phyloP scores from a whole-genome alignment of 2,329 filamentous ascomycete genomes.

The Talaromyces funiculosus region DNA sequence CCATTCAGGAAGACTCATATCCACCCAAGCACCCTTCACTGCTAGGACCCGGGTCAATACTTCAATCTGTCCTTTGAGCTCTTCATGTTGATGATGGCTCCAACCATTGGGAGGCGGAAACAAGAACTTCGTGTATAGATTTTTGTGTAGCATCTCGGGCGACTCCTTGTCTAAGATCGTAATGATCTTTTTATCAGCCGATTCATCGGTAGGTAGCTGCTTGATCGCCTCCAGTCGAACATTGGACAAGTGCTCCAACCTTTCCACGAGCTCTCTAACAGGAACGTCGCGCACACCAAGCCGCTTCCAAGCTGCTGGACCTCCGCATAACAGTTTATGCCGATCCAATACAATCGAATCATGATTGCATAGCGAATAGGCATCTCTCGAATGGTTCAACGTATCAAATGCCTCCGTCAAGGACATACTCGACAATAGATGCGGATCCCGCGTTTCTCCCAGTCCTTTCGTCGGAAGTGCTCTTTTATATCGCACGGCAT shows the following conservation, averaged over 20 bases:
- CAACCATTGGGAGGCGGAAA: conserved; percentile 25
- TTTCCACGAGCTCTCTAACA: conserved; percentile 28
- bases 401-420: conserved; percentile 30
- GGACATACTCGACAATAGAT: conserved; percentile 22
- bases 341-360: conserved; percentile 33
- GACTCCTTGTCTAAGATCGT: conserved; percentile 34
- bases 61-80: conserved; percentile 43
- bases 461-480: conserved; percentile 17
- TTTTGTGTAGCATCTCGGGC: conserved; percentile 27
- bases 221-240: conserved; percentile 31
- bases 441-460: conserved; percentile 16
- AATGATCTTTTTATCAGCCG: conserved; percentile 22
- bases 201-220: not conserved
- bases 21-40: conserved; percentile 41
- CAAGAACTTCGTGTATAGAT: conserved; percentile 35
- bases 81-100: conserved; percentile 25
- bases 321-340: conserved; percentile 31
- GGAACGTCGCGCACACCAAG: conserved; percentile 38
- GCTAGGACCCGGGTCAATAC: conserved; percentile 40
- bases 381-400: conserved; percentile 29
- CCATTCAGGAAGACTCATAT: conserved; percentile 44
- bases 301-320: conserved; percentile 36
- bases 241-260: conserved; percentile 29
- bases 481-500: conserved; percentile 24
- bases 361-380: conserved; percentile 31